phyloP scores from a whole-genome alignment of 108 stramenopile genomes.

The Discostella stelligeroides region DNA sequence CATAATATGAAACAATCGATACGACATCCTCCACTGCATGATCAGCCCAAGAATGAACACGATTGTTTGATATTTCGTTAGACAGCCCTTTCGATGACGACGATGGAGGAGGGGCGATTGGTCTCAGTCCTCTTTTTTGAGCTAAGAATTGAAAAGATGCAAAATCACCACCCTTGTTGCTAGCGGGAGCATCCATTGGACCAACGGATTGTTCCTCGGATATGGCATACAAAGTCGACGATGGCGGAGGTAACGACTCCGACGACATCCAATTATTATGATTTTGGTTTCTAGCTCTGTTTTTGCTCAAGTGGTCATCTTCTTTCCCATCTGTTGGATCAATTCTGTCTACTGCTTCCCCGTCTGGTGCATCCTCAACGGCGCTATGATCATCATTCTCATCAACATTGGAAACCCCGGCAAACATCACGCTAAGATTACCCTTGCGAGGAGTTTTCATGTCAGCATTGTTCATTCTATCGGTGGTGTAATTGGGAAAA shows the following conservation, averaged over 20 bases:
- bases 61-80: too few species aligned
- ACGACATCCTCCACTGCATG: constrained; percentile 28
- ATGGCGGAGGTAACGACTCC: too few species aligned
- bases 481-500: neutral
- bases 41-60: too few species aligned
- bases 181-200: too few species aligned
- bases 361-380: neutral
- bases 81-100: neutral
- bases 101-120: neutral
- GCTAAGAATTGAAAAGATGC: neutral
- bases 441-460: neutral
- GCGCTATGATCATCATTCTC: too few species aligned
- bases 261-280: too few species aligned
- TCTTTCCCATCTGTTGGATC: neutral
- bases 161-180: too few species aligned
- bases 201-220: neutral
- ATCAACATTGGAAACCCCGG: neutral
- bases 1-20: constrained; percentile 29
- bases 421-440: neutral
- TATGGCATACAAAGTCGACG: constrained; percentile 5
- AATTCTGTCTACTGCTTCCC: neutral
- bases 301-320: neutral
- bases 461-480: neutral
- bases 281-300: too few species aligned
- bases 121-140: constrained; percentile 1